Percentiles rank a stretch among this genome's conserved stretches.
Conservation (phyloP, 1,139 yeast species). For the Lodderomyces jiufengensis region DNA sequence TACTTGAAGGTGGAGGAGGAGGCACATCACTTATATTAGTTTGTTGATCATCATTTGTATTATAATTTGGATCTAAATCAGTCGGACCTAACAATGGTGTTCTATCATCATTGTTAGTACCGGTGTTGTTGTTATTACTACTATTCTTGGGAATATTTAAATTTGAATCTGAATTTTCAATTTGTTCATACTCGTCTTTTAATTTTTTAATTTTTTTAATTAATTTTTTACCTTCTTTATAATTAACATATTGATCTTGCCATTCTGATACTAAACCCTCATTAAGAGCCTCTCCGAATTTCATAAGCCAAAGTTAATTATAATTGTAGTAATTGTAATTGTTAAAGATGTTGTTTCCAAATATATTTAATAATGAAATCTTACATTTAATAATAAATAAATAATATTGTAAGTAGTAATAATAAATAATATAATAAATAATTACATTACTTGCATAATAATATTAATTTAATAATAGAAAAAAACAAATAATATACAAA, state of each 20-base stretch:
- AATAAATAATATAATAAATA: too few species aligned
- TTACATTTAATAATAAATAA: too few species aligned
- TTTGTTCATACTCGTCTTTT: slow-evolving; percentile 12
- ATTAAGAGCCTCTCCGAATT: slow-evolving; percentile 56
- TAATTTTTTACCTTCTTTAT: slow-evolving; percentile 50
- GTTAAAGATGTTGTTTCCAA: too few species aligned
- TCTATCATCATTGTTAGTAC: slow-evolving; percentile 18
- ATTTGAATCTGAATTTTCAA: slow-evolving; percentile 1
- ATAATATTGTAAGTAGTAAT: too few species aligned
- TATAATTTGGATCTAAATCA: slow-evolving; percentile 7
- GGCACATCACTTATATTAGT: not conserved
- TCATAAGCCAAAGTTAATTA: slow-evolving; percentile 46
- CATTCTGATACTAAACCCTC: slow-evolving; percentile 79
- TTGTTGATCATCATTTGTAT: slow-evolving; percentile 1
- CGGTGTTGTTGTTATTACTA: not conserved
- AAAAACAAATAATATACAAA: too few species aligned
- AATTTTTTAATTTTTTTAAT: slow-evolving; percentile 21
- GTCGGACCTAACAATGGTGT: slow-evolving; percentile 27
- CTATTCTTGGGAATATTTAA: not conserved
- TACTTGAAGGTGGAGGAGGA: slow-evolving; percentile 3
- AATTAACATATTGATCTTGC: slow-evolving; percentile 77
- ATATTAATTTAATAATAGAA: too few species aligned
- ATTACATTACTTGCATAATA: too few species aligned
- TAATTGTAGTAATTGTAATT: too few species aligned
- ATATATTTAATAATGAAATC: too few species aligned